These are phyloP conservation scores for Colletotrichum scovillei DNA, from an alignment of 2,329 filamentous ascomycete species.

Conservation along the genomic window DNA sequence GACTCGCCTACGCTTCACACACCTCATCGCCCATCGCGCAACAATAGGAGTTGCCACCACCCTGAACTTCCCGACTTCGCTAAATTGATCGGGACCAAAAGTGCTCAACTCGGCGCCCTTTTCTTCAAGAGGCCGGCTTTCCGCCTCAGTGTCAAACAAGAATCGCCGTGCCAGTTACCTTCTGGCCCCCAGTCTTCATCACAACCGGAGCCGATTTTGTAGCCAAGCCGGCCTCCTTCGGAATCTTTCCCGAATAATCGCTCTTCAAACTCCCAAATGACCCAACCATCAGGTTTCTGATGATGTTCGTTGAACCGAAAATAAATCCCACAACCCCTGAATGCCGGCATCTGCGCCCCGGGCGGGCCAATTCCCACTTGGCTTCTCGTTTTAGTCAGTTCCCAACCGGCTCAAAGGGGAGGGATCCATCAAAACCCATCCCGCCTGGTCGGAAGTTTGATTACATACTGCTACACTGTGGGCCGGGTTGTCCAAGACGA, in stretches of 20 bases:
- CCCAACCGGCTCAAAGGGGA: conserved; percentile 2
- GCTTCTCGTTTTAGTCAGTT: conserved; percentile 20
- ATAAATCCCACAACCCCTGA: conserved; percentile 10
- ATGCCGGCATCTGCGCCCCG: conserved; percentile 32
- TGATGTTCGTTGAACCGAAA: conserved; percentile 28
- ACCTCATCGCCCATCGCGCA: not conserved
- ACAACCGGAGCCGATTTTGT: not conserved
- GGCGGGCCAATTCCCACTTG: conserved; percentile 33
- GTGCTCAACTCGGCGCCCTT: not conserved
- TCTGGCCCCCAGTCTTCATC: not conserved
- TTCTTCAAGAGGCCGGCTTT: not conserved
- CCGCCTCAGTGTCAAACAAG: not conserved
- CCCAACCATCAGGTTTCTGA: conserved; percentile 23
- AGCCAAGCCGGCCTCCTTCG: conserved; percentile 19
- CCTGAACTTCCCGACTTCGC: conserved; percentile 31
- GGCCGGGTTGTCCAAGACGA: not conserved
- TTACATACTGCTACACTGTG: conserved; percentile 20
- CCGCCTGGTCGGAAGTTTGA: conserved; percentile 27
- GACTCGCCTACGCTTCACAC: conserved; percentile 15
- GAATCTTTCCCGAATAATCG: conserved; percentile 24
- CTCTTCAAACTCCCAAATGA: conserved; percentile 9
- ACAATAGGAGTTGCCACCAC: conserved; percentile 21
- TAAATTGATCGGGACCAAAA: conserved; percentile 22
- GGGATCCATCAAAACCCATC: conserved; percentile 7
- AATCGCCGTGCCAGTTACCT: not conserved